Evolutionary conservation across 768 basidiomycete species (phyloP), one percentile per base, ranked within the genome.

Genomic region (Gyrodon lividus): DNA sequence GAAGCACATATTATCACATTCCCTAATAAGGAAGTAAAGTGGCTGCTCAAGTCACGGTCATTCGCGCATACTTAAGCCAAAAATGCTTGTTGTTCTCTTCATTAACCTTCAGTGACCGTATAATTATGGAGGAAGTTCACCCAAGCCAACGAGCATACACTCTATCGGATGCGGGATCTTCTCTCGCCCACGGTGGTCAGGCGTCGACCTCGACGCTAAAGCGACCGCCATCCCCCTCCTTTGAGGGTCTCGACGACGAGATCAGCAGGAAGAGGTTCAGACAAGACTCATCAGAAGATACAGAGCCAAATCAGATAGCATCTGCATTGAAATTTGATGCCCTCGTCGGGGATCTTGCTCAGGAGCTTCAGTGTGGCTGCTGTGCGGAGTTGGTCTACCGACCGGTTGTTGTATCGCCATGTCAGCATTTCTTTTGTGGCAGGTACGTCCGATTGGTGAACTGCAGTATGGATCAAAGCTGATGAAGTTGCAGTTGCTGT

Each of bases 351-450:
- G 80, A 86, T 58, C 70, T 91, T 48, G 80, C 77, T 23, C 77
- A 87, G 62, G 89, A 92, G 64, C 77, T 92, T 35, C 85, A 89
- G 57, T 93, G 91, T 59, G 91, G 88, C 19, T 92, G 91, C 65
- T 93, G 91, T 68, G 79, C 88, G 16, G 90, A 82, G 51, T 75
- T 93, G 38, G 84, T 88, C 52, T 91, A 93, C 69, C 76, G 81
- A 53, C 91, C 91, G 3, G 90, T 93, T 14, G 73, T 91, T 24
- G 87, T 93, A 46, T 76, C 79, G 31, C 91, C 91, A 26, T 93
- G 91, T 66, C 88, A 92, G 59, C 91, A 93, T 75, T 91, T 88
- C 76, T 92, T 92, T 65, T 93, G 91, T 62, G 91, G 91, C 68
- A 91, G 90, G 89, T 90, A 69, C 52, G 72, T 59, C 43, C 31